Evolutionary conservation across 1,139 yeast species (phyloP), one percentile per base, ranked within the genome.

Genomic region (Pichia sp.): DNA sequence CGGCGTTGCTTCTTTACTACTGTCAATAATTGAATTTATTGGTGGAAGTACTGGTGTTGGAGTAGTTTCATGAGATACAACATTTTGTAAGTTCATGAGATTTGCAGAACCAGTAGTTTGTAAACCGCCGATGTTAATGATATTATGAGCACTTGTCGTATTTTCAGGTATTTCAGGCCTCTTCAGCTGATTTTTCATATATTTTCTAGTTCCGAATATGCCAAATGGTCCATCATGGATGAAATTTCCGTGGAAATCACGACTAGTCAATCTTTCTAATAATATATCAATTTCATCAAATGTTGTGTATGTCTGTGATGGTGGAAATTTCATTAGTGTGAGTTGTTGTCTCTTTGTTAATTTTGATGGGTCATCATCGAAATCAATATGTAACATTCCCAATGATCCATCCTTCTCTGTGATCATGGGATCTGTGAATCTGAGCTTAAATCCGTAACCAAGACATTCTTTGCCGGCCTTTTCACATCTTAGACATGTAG

Each of bases 201-300:
- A 35, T 5, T 15, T 8, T n/a, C 31, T 18, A 8, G 31, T 15
- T 4, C 28, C 17, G 12, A 50, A 37, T 7, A 86, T 89, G 0
- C 93, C 94, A 69, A 89, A 89, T 4, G 95, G 95, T 0, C 96
- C 95, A 14, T 21, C 31, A 67, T 5, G 17, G 4, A 24, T 9
- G 32, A 34, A 40, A 6, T 17, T 21, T 5, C 21, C 65, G 17
- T 17, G 31, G n/a, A 66, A 62, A 28, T 14, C 18, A 7, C 21
- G 18, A 10, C 8, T 34, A 22, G 78, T 71, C 54, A 88, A 67
- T 10, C 73, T 65, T 11, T 81, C 76, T 43, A 89, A 67, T 57
- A 84, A 88, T 38, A 73, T 69, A 60, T 89, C 96, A 77, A 89
- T 79, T 42, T 87, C 96, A 24, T 85, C 88, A 58, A 87, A 83